Percentiles rank a stretch among this genome's conserved stretches.
Evolutionary conservation across 805 yeast genomes (phyloP).

Genomic region (Candida nanaspora): DNA sequence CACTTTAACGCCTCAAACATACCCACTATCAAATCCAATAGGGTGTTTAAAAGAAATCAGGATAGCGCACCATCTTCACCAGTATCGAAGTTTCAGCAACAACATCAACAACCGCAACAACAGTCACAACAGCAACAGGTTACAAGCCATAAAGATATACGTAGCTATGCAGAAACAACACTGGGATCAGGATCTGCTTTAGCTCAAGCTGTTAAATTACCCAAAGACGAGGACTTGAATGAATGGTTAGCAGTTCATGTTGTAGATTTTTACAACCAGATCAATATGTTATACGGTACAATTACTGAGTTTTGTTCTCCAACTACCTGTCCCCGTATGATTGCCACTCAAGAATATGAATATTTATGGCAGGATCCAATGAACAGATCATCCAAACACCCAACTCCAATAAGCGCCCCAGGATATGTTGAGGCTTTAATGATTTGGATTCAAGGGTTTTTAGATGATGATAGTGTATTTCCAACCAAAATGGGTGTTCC

Average conservation of each 20-base stretch:
- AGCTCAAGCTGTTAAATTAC: constrained; percentile 88
- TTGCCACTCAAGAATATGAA: constrained; percentile 95
- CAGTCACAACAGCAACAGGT: constrained; percentile 14
- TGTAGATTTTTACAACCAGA: constrained; percentile 94
- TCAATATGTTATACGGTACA: constrained; percentile 93
- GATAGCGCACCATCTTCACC: constrained; percentile 13
- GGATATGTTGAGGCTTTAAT: constrained; percentile 88
- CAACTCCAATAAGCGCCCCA: constrained; percentile 88
- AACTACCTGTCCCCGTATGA: constrained; percentile 91
- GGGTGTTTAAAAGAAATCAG: constrained; percentile 25
- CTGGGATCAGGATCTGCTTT: constrained; percentile 87
- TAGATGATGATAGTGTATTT: constrained; percentile 85
- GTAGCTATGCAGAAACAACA: constrained; percentile 90
- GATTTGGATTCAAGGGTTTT: constrained; percentile 91
- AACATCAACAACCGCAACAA: constrained; percentile 7
- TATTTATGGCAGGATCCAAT: constrained; percentile 90
- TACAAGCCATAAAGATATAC: constrained; percentile 57
- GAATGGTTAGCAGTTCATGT: constrained; percentile 98
- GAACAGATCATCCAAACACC: constrained; percentile 48
- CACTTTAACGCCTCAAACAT: constrained; percentile 24
- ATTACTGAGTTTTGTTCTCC: constrained; percentile 97
- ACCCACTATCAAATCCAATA: constrained; percentile 28
- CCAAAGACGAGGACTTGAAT: constrained; percentile 82
- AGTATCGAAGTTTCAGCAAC: constrained; percentile 9
- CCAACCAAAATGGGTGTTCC: constrained; percentile 91